A percentile compares a stretch with the other conserved stretches of the same genome.
Evolutionary conservation across 768 basidiomycete species (phyloP).

Genomic region (Pseudohyphozyma bogoriensis): DNA sequence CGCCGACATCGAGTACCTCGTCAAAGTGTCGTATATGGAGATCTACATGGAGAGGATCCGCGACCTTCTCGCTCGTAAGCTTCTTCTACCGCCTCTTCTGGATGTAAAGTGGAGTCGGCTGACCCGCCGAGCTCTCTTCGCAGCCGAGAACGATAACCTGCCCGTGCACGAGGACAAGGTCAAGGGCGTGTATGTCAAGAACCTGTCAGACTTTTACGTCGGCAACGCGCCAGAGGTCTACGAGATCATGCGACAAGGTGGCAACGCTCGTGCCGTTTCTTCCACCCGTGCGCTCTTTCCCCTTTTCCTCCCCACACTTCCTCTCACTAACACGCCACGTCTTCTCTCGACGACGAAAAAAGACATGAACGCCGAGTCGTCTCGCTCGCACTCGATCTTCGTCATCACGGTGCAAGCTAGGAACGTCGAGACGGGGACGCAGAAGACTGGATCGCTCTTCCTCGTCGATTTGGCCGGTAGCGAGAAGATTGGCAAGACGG

Average conservation of each 20-base stretch:
- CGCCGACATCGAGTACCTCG: constrained; percentile 88
- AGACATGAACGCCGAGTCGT: constrained; percentile 99
- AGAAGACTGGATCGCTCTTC: constrained; percentile 93
- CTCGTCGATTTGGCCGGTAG: constrained; percentile 97
- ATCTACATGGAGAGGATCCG: constrained; percentile 94
- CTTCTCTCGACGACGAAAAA: constrained; percentile 1
- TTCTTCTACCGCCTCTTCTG: not conserved
- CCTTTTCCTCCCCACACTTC: not conserved
- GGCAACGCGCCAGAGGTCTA: constrained; percentile 91
- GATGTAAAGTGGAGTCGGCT: not conserved
- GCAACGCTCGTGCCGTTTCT: constrained; percentile 78
- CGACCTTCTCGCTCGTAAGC: constrained; percentile 88
- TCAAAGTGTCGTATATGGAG: constrained; percentile 99
- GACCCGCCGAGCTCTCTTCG: not conserved
- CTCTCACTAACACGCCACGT: not conserved
- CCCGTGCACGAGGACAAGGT: constrained; percentile 98
- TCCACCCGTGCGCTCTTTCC: constrained; percentile 64
- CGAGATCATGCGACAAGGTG: constrained; percentile 97
- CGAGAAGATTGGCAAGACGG: constrained; percentile 98
- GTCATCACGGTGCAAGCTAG: constrained; percentile 93
- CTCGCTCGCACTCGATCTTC: constrained; percentile 97
- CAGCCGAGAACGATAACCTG: constrained; percentile 93
- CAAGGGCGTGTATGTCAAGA: constrained; percentile 95
- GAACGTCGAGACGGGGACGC: constrained; percentile 88
- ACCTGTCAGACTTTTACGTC: constrained; percentile 94